phyloP scores from a whole-genome alignment of 1,139 yeast genomes.

The Zygoascus sp. region DNA sequence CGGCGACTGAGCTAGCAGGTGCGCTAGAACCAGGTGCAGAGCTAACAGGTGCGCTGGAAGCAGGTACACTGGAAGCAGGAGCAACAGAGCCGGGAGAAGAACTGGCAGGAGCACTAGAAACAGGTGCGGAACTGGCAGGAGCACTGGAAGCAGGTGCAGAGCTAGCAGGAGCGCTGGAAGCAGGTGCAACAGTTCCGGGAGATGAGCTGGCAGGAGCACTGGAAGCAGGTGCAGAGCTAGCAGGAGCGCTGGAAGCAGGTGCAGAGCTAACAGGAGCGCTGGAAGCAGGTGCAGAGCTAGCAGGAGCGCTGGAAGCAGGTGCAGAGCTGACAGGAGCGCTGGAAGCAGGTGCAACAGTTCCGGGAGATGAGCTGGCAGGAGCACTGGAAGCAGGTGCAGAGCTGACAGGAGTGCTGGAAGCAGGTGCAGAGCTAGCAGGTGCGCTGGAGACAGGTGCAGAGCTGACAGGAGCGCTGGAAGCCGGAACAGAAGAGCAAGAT shows the following conservation, averaged over 20 bases:
- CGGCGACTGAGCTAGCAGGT: background rate
- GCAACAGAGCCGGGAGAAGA: too few relatives aligned
- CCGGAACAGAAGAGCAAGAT: conserved; percentile 3
- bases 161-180: conserved; percentile 1
- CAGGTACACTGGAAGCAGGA: background rate
- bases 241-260: too few relatives aligned
- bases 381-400: background rate
- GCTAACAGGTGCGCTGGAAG: conserved; percentile 4
- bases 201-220: too few relatives aligned
- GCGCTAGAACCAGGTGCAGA: conserved; percentile 1
- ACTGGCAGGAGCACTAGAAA: too few relatives aligned
- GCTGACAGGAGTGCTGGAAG: conserved; percentile 2
- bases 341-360: too few relatives aligned
- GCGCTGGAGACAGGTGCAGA: conserved; percentile 4
- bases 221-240: too few relatives aligned
- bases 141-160: too few relatives aligned
- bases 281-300: too few relatives aligned
- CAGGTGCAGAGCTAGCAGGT: background rate
- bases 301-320: too few relatives aligned
- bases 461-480: background rate
- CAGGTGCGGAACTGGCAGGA: too few relatives aligned
- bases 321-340: too few relatives aligned
- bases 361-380: conserved; percentile 5
- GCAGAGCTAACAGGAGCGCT: too few relatives aligned
- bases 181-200: conserved; percentile 6